A percentile compares a stretch with the other conserved stretches of the same genome.
These are phyloP conservation scores for Penicillium sp. DNA, from an alignment of 2,329 filamentous ascomycete genomes.

Conservation along the genomic window DNA sequence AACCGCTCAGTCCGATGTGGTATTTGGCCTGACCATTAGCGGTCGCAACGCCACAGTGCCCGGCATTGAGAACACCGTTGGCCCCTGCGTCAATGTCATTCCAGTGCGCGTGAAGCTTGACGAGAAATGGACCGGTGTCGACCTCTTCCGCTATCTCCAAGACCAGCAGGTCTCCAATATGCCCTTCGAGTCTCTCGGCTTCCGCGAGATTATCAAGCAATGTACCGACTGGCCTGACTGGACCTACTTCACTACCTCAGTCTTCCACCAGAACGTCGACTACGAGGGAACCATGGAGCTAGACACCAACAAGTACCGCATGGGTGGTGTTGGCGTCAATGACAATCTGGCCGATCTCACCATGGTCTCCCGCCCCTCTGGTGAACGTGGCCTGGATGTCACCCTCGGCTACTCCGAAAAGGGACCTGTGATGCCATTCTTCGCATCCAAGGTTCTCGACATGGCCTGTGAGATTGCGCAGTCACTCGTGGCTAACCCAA, in stretches of 20 bases:
- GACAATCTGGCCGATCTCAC: slow-evolving; percentile 45
- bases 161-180: slow-evolving; percentile 59
- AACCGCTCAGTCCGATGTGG: slow-evolving; percentile 55
- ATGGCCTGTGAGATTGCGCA: slow-evolving; percentile 43
- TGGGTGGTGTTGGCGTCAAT: slow-evolving; percentile 41
- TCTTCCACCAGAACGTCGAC: slow-evolving; percentile 42
- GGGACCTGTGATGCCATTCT: slow-evolving; percentile 33
- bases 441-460: slow-evolving; percentile 39
- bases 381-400: slow-evolving; percentile 35
- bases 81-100: slow-evolving; percentile 67
- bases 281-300: slow-evolving; percentile 40
- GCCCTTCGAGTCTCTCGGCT: slow-evolving; percentile 56
- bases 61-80: slow-evolving; percentile 58
- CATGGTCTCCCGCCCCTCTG: slow-evolving; percentile 39
- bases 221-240: slow-evolving; percentile 46
- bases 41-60: slow-evolving; percentile 61
- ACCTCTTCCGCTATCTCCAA: slow-evolving; percentile 57
- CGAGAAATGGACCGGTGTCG: slow-evolving; percentile 51
- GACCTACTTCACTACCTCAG: slow-evolving; percentile 43
- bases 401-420: slow-evolving; percentile 42
- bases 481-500: slow-evolving; percentile 39
- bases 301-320: slow-evolving; percentile 40
- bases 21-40: slow-evolving; percentile 66
- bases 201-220: slow-evolving; percentile 53
- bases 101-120: slow-evolving; percentile 62